Evolutionary conservation across 2,329 filamentous ascomycete species (phyloP).

Genomic region (Colletotrichum cuscutae): DNA sequence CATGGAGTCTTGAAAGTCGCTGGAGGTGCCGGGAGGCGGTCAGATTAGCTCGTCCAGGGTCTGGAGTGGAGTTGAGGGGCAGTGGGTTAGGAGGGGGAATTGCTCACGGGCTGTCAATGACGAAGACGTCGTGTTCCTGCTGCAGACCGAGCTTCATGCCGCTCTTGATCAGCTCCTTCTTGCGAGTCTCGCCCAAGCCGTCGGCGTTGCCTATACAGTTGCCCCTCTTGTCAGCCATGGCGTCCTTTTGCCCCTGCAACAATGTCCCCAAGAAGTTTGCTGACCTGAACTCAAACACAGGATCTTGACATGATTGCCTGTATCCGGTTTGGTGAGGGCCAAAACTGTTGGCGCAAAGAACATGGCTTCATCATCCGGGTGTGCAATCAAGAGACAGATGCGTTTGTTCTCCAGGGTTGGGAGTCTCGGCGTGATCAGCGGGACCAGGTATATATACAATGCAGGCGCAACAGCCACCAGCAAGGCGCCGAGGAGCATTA

Average conservation of each 20-base stretch:
- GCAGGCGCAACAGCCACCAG: conserved; percentile 54
- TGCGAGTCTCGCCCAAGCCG: conserved; percentile 84
- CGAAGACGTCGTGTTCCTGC: conserved; percentile 80
- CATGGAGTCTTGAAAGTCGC: conserved; percentile 91
- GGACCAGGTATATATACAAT: conserved; percentile 63
- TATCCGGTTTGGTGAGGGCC: conserved; percentile 80
- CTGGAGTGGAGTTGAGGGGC: not conserved
- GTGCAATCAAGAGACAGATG: conserved; percentile 92
- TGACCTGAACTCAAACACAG: conserved; percentile 87
- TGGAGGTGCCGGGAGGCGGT: conserved; percentile 30
- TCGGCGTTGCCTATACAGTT: conserved; percentile 76
- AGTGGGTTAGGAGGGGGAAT: conserved; percentile 10
- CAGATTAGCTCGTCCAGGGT: conserved; percentile 6
- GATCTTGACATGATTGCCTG: conserved; percentile 93
- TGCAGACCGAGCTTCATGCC: conserved; percentile 80
- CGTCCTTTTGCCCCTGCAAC: conserved; percentile 1
- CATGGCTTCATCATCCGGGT: conserved; percentile 99
- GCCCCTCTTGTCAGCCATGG: conserved; percentile 20
- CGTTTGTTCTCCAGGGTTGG: conserved; percentile 82
- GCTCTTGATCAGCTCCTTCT: conserved; percentile 85
- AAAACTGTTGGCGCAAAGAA: conserved; percentile 94
- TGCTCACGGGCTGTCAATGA: conserved; percentile 80
- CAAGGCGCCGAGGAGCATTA: conserved; percentile 36
- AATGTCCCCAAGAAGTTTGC: conserved; percentile 30
- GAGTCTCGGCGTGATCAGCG: conserved; percentile 61